Evolutionary conservation across 192 early-diverging fungal species (phyloP).

Genomic region (Backusella mclennaniae): DNA sequence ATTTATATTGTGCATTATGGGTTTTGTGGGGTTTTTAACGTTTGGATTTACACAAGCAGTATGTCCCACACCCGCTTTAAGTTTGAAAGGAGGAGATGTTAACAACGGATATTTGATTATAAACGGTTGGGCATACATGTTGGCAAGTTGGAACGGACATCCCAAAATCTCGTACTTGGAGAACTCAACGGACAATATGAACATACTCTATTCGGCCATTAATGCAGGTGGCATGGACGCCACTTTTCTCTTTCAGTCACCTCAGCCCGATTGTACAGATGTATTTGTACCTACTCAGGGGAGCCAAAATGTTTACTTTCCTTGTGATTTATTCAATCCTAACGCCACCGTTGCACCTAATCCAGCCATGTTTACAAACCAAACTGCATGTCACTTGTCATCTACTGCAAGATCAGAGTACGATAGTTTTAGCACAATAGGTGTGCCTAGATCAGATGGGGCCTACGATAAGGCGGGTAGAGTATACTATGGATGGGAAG

Average conservation of each 20-base stretch:
- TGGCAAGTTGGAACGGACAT: slow-evolving; percentile 35
- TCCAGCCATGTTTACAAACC: slow-evolving; percentile 20
- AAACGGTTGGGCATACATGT: slow-evolving; percentile 62
- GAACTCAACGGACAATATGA: slow-evolving; percentile 17
- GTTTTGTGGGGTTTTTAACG: slow-evolving; percentile 76
- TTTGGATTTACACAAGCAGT: slow-evolving; percentile 77
- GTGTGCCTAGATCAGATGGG: slow-evolving; percentile 21
- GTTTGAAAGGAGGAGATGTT: slow-evolving; percentile 36
- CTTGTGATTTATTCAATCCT: slow-evolving; percentile 33
- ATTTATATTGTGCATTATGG: slow-evolving; percentile 74
- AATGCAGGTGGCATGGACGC: slow-evolving; percentile 67
- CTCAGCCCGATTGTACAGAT: slow-evolving; percentile 27
- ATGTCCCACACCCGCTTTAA: slow-evolving; percentile 42
- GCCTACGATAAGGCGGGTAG: slow-evolving; percentile 31
- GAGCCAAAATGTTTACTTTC: slow-evolving; percentile 21
- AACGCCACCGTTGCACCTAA: slow-evolving; percentile 21
- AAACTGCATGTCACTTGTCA: slow-evolving; percentile 30
- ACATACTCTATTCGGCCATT: slow-evolving; percentile 52
- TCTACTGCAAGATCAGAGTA: slow-evolving; percentile 18
- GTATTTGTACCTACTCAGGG: slow-evolving; percentile 18
- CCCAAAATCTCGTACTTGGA: slow-evolving; percentile 25
- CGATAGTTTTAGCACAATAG: background rate
- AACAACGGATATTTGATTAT: slow-evolving; percentile 50
- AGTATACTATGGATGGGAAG: slow-evolving; percentile 34
- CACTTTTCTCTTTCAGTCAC: slow-evolving; percentile 61